Evolutionary conservation across 768 basidiomycete species (phyloP).

Genomic region (Amanita thiersii): DNA sequence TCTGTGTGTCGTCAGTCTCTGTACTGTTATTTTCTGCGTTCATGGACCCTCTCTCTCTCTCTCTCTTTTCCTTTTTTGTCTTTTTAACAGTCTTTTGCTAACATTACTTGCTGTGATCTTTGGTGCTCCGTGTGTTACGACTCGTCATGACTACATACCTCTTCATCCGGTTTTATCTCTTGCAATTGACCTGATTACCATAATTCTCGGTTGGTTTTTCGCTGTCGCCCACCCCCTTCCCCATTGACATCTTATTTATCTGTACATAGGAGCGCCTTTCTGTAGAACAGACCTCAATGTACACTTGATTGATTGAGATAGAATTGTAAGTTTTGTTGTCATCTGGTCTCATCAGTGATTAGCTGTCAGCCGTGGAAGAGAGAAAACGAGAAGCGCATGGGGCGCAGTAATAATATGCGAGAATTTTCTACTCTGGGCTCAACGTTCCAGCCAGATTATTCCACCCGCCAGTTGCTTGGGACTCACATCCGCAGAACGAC

Average conservation of each 20-base stretch:
- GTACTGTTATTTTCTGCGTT: neutral
- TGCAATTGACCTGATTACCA: neutral
- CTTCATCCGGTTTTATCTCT: conserved; percentile 1
- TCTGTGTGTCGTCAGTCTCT: conserved; percentile 12
- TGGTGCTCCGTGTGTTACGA: conserved; percentile 2
- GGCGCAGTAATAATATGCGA: conserved; percentile 19
- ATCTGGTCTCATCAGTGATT: conserved; percentile 11
- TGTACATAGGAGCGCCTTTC: conserved; percentile 9
- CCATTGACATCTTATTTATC: conserved; percentile 7
- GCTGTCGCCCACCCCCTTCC: conserved; percentile 10
- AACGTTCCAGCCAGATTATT: conserved; percentile 11
- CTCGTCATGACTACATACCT: conserved; percentile 4
- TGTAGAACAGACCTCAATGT: conserved; percentile 11
- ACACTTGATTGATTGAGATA: conserved; percentile 7
- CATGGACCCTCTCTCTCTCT: neutral
- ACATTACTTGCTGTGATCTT: neutral
- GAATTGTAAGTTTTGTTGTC: conserved; percentile 6
- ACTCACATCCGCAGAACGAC: conserved; percentile 4
- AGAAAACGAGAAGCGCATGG: conserved; percentile 21
- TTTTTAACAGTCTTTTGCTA: neutral
- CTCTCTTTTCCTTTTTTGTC: conserved; percentile 11
- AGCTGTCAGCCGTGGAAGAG: no score
- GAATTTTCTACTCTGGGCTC: conserved; percentile 27
- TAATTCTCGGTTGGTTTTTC: conserved; percentile 16
- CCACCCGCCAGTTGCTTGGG: conserved; percentile 9